phyloP scores from a whole-genome alignment of 2,329 filamentous ascomycete genomes.

The Aspergillus tamarii region DNA sequence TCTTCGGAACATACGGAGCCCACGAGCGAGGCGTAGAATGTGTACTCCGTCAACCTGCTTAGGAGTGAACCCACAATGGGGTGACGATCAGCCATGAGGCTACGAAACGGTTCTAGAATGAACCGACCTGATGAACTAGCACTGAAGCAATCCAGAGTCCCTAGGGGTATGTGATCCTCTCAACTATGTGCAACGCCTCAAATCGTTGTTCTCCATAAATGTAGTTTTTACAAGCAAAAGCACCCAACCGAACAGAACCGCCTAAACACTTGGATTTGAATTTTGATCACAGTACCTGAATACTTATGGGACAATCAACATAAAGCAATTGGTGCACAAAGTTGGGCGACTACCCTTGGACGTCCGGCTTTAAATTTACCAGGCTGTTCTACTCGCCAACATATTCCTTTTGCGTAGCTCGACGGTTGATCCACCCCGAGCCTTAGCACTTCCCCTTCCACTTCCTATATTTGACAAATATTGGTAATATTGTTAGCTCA shows the following conservation, averaged over 20 bases:
- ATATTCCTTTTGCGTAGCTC: not conserved
- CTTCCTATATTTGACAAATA: not conserved
- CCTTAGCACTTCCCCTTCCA: not conserved
- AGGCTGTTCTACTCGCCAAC: not conserved
- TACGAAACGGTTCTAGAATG: not conserved
- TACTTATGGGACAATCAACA: too few relatives aligned
- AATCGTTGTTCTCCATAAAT: not conserved
- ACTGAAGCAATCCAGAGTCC: not conserved
- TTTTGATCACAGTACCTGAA: not conserved
- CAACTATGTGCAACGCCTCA: not conserved
- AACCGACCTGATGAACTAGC: not conserved
- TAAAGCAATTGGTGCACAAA: too few relatives aligned
- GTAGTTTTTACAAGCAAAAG: too few relatives aligned
- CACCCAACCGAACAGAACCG: not conserved
- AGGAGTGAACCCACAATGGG: constrained; percentile 1
- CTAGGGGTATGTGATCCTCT: not conserved
- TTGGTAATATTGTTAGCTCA: not conserved
- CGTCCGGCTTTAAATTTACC: not conserved
- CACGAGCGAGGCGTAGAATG: not conserved
- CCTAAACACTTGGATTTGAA: not conserved
- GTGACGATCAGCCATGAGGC: not conserved
- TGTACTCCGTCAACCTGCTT: not conserved
- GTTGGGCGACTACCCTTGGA: not conserved
- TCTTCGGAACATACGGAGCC: not conserved
- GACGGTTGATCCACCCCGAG: not conserved